Percentiles rank a stretch among this genome's conserved stretches.
Conservation (phyloP, 352 stramenopile genomes). For the Globisporangium lucens region DNA sequence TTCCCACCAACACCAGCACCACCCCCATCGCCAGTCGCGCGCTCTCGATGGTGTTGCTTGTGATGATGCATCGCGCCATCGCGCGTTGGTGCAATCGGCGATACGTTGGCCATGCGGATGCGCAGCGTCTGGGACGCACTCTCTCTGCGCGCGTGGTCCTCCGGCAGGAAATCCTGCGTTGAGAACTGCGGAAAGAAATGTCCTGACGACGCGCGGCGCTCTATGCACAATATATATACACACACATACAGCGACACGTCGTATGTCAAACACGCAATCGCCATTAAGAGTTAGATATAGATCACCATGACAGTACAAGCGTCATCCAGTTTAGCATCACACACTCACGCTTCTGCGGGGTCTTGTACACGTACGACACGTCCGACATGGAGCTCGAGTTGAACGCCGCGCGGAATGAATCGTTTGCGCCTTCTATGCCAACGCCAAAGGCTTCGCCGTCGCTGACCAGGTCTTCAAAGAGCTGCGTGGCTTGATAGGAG, state of each 20-base stretch:
- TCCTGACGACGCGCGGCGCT: constrained; percentile 7
- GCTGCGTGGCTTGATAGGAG: constrained; percentile 8
- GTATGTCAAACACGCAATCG: neutral
- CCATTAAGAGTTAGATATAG: neutral
- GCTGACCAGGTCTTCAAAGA: constrained; percentile 7
- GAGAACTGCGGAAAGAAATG: constrained; percentile 52
- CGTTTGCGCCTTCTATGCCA: neutral
- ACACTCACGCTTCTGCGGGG: constrained; percentile 25
- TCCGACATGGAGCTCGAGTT: constrained; percentile 28
- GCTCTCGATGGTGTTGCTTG: constrained; percentile 1
- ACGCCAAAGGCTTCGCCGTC: neutral
- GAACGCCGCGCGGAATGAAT: constrained; percentile 2
- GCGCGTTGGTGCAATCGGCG: constrained; percentile 43
- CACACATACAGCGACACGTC: neutral
- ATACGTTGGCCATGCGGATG: constrained; percentile 48
- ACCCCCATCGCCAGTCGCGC: neutral
- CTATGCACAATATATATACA: neutral
- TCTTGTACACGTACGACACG: constrained; percentile 71
- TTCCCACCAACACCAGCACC: neutral
- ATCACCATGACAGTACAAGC: neutral
- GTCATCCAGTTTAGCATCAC: constrained; percentile 5
- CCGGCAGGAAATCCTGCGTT: constrained; percentile 45
- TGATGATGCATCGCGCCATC: constrained; percentile 10
- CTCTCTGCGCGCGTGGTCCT: constrained; percentile 11
- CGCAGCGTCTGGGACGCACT: constrained; percentile 54